Percentiles rank a stretch among this genome's conserved stretches.
Conservation (phyloP, 352 stramenopile genomes). For the Phytophthora constricta region DNA sequence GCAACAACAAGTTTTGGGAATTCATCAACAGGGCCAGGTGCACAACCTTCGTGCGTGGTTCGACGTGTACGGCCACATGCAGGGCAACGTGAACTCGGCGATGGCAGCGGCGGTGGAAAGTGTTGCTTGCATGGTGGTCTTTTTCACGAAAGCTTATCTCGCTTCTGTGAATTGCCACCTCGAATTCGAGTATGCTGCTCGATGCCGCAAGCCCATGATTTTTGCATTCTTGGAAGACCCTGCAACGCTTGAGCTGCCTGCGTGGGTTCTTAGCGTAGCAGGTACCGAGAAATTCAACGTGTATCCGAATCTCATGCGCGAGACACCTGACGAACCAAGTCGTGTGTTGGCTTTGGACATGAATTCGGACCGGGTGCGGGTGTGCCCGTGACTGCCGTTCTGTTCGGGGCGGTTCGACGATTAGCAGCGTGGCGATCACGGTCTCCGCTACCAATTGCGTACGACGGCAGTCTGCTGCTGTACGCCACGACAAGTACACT, state of each 20-base stretch:
- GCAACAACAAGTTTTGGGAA: slow-evolving; percentile 44
- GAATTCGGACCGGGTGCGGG: slow-evolving; percentile 33
- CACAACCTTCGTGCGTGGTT: slow-evolving; percentile 56
- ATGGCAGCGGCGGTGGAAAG: slow-evolving; percentile 67
- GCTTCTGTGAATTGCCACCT: slow-evolving; percentile 63
- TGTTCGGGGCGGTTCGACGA: slow-evolving; percentile 52
- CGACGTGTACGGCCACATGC: slow-evolving; percentile 69
- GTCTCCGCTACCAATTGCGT: slow-evolving; percentile 30
- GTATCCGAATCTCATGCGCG: slow-evolving; percentile 38
- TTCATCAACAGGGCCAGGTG: slow-evolving; percentile 52
- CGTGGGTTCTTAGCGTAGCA: slow-evolving; percentile 46
- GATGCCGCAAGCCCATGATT: slow-evolving; percentile 50
- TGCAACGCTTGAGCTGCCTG: slow-evolving; percentile 30
- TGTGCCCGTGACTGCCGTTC: slow-evolving; percentile 37
- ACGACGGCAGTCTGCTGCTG: slow-evolving; percentile 53
- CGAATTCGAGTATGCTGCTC: slow-evolving; percentile 58
- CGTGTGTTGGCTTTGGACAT: slow-evolving; percentile 46
- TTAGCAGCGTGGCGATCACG: slow-evolving; percentile 40
- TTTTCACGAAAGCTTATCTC: slow-evolving; percentile 56
- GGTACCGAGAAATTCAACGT: slow-evolving; percentile 43
- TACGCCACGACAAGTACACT: slow-evolving; percentile 49
- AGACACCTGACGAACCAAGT: slow-evolving; percentile 6
- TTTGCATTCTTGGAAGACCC: slow-evolving; percentile 56
- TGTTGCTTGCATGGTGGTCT: slow-evolving; percentile 62
- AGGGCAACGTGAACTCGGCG: slow-evolving; percentile 68